Percentiles rank a stretch among this genome's conserved stretches.
These are phyloP conservation scores for Catharanthus roseus DNA, from an alignment of 257 asterid genomes.

Conservation along the genomic window DNA sequence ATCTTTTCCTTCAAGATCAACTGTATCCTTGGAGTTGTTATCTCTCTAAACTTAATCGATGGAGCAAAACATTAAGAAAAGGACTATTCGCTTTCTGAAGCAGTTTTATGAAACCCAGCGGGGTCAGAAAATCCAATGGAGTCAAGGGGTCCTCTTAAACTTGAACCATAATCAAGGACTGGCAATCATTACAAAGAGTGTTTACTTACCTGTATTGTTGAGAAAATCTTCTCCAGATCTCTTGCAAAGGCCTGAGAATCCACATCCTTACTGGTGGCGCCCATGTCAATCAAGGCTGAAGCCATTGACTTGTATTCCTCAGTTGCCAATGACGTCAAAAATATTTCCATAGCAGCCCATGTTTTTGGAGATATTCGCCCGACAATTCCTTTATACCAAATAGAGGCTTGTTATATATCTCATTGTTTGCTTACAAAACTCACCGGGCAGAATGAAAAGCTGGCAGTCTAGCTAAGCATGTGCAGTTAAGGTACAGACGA, in stretches of 20 bases:
- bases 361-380: constrained; percentile 96
- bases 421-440: constrained; percentile 5
- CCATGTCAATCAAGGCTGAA: constrained; percentile 90
- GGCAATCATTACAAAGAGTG: constrained; percentile 1
- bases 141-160: not conserved
- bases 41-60: not conserved
- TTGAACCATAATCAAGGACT: constrained; percentile 7
- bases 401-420: constrained; percentile 10
- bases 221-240: constrained; percentile 76
- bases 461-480: not conserved
- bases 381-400: constrained; percentile 68
- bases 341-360: constrained; percentile 94
- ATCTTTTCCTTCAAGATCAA: not conserved
- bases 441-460: not conserved
- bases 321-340: constrained; percentile 67
- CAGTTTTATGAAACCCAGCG: not conserved
- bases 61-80: not conserved
- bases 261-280: constrained; percentile 74
- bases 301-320: constrained; percentile 89
- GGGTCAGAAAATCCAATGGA: not conserved
- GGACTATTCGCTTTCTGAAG: not conserved
- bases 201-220: constrained; percentile 69
- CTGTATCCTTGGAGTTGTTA: not conserved
- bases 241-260: constrained; percentile 77
- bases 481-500: not conserved